Percentiles rank a stretch among this genome's conserved stretches.
Evolutionary conservation across 768 basidiomycete species (phyloP).

Genomic region (Rhizopogon sp.): DNA sequence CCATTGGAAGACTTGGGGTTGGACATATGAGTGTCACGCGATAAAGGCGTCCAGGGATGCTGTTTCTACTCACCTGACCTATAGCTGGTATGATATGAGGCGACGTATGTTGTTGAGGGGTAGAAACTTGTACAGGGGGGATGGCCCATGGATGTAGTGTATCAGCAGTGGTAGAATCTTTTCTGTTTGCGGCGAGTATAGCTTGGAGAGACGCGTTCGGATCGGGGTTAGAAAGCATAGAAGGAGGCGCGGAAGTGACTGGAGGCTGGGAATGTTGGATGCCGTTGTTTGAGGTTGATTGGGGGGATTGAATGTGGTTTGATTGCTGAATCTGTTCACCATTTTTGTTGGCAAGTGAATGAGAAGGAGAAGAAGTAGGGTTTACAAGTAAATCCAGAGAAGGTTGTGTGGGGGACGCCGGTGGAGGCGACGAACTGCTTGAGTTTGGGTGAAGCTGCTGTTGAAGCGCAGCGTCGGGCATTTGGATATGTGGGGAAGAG

Average conservation of each 20-base stretch:
- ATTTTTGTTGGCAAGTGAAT: conserved; percentile 28
- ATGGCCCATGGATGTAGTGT: conserved; percentile 34
- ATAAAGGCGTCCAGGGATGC: conserved; percentile 5
- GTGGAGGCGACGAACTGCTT: conserved; percentile 44
- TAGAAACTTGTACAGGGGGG: conserved; percentile 13
- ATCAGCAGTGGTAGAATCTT: conserved; percentile 26
- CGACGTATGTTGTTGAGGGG: conserved; percentile 25
- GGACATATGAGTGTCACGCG: conserved; percentile 16
- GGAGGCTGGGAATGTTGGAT: conserved; percentile 25
- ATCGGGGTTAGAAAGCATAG: conserved; percentile 33
- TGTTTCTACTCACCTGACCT: conserved; percentile 33
- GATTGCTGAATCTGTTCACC: conserved; percentile 25
- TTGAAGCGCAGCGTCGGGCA: conserved; percentile 35
- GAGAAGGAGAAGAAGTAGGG: conserved; percentile 20
- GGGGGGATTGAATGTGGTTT: conserved; percentile 17
- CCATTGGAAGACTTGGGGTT: conserved; percentile 23
- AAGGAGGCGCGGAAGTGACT: conserved; percentile 24
- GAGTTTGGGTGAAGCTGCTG: conserved; percentile 19
- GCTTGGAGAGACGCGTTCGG: conserved; percentile 36
- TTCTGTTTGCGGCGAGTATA: conserved; percentile 28
- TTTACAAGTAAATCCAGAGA: conserved; percentile 36
- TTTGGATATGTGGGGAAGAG: conserved; percentile 36
- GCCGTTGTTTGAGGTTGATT: conserved; percentile 14
- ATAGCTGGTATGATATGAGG: conserved; percentile 24
- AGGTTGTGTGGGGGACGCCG: conserved; percentile 35